A percentile compares a stretch with the other conserved stretches of the same genome.
Conservation (phyloP, 176 grass and related monocot genomes). For the Paspalum vaginatum region DNA sequence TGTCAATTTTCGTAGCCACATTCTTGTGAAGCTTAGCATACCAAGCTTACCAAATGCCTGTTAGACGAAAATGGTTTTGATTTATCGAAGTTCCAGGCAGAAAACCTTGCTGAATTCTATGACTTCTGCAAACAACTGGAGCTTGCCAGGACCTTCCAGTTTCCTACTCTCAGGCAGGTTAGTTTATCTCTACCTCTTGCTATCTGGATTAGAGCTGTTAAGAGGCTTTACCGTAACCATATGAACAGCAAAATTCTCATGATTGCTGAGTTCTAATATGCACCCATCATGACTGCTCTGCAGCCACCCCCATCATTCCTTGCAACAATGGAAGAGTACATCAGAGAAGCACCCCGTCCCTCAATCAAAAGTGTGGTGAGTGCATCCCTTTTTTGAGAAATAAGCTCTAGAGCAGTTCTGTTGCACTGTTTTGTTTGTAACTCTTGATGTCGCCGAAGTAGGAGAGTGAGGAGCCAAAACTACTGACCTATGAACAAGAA, state of each 20-base stretch:
- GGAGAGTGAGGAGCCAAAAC: conserved; percentile 73
- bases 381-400: conserved; percentile 20
- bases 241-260: background rate
- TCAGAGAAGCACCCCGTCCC: conserved; percentile 79
- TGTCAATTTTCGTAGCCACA: background rate
- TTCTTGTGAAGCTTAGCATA: background rate
- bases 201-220: conserved; percentile 10
- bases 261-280: conserved; percentile 16
- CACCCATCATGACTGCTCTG: background rate
- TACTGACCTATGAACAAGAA: conserved; percentile 66
- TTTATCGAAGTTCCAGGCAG: conserved; percentile 49
- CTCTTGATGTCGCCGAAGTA: conserved; percentile 39
- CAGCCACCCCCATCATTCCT: conserved; percentile 93
- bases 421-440: conserved; percentile 15
- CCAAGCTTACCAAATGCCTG: background rate
- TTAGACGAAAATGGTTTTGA: conserved; percentile 10
- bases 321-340: conserved; percentile 93
- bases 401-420: background rate
- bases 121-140: conserved; percentile 91
- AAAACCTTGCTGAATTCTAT: conserved; percentile 89
- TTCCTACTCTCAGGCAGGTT: conserved; percentile 88
- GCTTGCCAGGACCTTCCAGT: conserved; percentile 89
- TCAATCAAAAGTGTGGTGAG: conserved; percentile 67
- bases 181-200: background rate
- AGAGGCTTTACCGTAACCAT: background rate